phyloP scores from a whole-genome alignment of 371 early-diverging fungal genomes.

The Coemansia sp. region DNA sequence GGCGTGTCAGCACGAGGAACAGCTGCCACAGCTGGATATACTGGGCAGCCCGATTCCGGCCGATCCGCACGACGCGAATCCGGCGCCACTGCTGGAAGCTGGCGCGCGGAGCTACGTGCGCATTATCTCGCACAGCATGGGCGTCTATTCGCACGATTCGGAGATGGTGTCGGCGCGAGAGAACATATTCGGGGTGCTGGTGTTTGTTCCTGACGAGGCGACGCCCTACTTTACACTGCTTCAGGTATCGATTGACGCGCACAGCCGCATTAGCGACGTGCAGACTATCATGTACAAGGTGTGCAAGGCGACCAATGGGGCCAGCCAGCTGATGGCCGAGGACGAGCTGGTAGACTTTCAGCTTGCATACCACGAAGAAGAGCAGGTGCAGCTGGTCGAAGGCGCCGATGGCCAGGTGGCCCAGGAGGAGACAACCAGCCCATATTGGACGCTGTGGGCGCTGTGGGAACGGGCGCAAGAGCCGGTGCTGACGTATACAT shows the following conservation, averaged over 20 bases:
- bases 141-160: slow-evolving; percentile 18
- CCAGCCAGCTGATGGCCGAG: slow-evolving; percentile 47
- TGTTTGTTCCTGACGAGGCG: slow-evolving; percentile 48
- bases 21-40: slow-evolving; percentile 37
- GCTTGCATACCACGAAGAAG: slow-evolving; percentile 26
- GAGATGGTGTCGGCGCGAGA: slow-evolving; percentile 17
- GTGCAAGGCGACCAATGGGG: slow-evolving; percentile 45
- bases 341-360: slow-evolving; percentile 52
- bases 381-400: slow-evolving; percentile 19
- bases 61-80: slow-evolving; percentile 24
- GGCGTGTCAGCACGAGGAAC: slow-evolving; percentile 41
- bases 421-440: slow-evolving; percentile 15
- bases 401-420: slow-evolving; percentile 21
- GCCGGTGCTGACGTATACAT: slow-evolving; percentile 37
- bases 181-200: slow-evolving; percentile 36
- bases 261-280: slow-evolving; percentile 21
- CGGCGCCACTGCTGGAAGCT: slow-evolving; percentile 13
- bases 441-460: slow-evolving; percentile 51
- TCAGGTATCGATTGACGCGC: slow-evolving; percentile 19
- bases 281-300: slow-evolving; percentile 47
- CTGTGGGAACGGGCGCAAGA: slow-evolving; percentile 49
- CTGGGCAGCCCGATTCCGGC: slow-evolving; percentile 27
- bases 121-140: slow-evolving; percentile 23
- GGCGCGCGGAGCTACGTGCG: slow-evolving; percentile 26
- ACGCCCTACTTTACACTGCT: slow-evolving; percentile 48